These are phyloP conservation scores for Umbelopsis ramanniana DNA, from an alignment of 192 early-diverging fungal genomes.

Conservation along the genomic window DNA sequence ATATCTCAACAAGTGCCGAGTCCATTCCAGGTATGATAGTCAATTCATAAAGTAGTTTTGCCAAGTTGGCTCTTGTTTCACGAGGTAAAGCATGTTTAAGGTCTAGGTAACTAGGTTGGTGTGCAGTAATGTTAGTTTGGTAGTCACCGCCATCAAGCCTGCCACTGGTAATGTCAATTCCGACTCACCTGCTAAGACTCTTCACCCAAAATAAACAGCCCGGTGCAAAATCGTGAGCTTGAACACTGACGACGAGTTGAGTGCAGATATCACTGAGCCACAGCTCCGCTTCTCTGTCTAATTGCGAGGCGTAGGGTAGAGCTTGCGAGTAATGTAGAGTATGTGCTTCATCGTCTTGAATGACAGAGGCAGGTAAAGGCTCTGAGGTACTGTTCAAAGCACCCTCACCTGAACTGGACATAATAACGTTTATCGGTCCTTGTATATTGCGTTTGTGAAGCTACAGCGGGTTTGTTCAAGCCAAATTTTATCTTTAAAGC, in stretches of 20 bases:
- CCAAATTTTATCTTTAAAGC: background rate
- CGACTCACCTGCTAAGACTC: conserved; percentile 55
- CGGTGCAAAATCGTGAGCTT: conserved; percentile 59
- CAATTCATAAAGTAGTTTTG: conserved; percentile 68
- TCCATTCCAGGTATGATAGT: conserved; percentile 70
- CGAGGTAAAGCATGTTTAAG: conserved; percentile 63
- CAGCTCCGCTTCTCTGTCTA: conserved; percentile 45
- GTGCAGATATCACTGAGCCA: conserved; percentile 54
- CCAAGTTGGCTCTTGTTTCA: conserved; percentile 59
- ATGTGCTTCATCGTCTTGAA: conserved; percentile 40
- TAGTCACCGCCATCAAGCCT: too few species aligned
- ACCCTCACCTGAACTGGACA: conserved; percentile 14
- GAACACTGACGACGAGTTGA: conserved; percentile 46
- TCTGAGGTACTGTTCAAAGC: background rate
- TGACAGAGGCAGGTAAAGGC: conserved; percentile 32
- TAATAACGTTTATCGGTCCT: background rate
- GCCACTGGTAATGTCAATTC: too few species aligned
- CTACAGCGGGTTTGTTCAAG: background rate
- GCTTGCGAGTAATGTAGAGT: conserved; percentile 41
- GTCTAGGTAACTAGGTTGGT: conserved; percentile 58
- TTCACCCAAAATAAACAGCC: conserved; percentile 63
- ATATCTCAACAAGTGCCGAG: conserved; percentile 63
- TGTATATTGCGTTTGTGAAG: background rate
- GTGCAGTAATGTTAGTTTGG: too few species aligned
- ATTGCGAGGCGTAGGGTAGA: conserved; percentile 41